A percentile compares a stretch with the other conserved stretches of the same genome.
These are phyloP conservation scores for Eremochloa ophiuroides DNA, from an alignment of 176 grass and related monocot genomes.

Conservation along the genomic window DNA sequence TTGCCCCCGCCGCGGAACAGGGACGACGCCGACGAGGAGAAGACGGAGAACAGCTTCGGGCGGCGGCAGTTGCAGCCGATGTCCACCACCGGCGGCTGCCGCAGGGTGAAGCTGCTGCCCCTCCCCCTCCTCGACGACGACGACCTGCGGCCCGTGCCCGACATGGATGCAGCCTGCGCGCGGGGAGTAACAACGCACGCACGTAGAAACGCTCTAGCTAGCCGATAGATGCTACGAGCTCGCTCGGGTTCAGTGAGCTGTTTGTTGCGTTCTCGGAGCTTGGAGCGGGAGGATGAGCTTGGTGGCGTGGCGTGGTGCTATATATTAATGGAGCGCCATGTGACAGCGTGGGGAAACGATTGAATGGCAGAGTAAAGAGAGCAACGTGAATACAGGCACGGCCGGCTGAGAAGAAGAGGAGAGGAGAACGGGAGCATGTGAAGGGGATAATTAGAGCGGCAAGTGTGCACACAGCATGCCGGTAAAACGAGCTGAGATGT, in stretches of 20 bases:
- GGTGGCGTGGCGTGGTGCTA: conserved; percentile 9
- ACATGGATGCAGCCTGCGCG: conserved; percentile 23
- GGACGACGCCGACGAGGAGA: conserved; percentile 36
- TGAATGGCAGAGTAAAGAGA: conserved; percentile 42
- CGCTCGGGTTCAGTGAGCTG: neutral
- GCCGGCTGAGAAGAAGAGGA: neutral
- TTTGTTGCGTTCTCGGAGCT: conserved; percentile 20
- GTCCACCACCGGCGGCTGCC: conserved; percentile 85
- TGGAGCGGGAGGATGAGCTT: conserved; percentile 33
- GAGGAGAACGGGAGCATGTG: conserved; percentile 18
- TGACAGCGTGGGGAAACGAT: conserved; percentile 29
- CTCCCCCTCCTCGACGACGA: conserved; percentile 27
- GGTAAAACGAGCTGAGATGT: too few relatives aligned
- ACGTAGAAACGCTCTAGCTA: neutral
- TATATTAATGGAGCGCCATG: conserved; percentile 58
- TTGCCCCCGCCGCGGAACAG: conserved; percentile 33
- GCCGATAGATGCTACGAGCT: neutral
- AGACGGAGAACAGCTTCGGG: conserved; percentile 51
- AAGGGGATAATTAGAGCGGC: conserved; percentile 43
- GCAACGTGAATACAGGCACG: conserved; percentile 26
- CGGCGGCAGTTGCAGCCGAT: conserved; percentile 95
- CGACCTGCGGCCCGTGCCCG: conserved; percentile 5
- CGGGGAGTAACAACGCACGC: neutral
- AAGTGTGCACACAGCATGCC: neutral
- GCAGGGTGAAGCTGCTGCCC: conserved; percentile 40